These are phyloP conservation scores for Aspergillus panamensis DNA, from an alignment of 495 filamentous ascomycete species.

Conservation along the genomic window DNA sequence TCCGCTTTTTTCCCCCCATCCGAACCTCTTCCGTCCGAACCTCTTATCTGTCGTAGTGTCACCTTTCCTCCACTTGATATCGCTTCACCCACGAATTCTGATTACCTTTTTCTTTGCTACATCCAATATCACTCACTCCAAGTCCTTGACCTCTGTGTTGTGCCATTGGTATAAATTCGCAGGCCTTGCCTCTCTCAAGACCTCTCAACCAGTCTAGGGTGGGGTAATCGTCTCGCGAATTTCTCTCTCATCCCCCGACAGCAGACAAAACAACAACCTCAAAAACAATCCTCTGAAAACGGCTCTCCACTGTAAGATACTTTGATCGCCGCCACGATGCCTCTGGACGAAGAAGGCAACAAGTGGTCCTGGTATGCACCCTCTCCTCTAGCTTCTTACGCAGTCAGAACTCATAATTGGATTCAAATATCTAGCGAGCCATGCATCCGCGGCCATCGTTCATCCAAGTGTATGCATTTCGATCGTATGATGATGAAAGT, in stretches of 20 bases:
- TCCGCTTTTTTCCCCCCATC: background rate
- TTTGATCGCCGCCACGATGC: constrained; percentile 32
- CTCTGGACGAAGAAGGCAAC: constrained; percentile 44
- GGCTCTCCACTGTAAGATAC: background rate
- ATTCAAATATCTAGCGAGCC: constrained; percentile 54
- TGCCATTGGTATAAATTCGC: too few relatives aligned
- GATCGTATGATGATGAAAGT: constrained; percentile 74
- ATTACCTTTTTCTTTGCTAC: too few relatives aligned
- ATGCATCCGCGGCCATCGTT: constrained; percentile 83
- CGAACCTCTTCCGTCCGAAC: too few relatives aligned
- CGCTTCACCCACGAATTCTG: too few relatives aligned
- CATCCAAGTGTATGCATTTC: constrained; percentile 76
- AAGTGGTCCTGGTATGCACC: constrained; percentile 52
- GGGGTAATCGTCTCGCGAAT: too few relatives aligned
- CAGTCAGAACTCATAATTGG: background rate
- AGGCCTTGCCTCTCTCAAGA: too few relatives aligned
- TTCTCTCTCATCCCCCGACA: too few relatives aligned
- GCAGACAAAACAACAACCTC: background rate
- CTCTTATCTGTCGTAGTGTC: too few relatives aligned
- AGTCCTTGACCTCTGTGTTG: too few relatives aligned
- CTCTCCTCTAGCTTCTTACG: background rate
- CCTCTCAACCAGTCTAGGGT: too few relatives aligned
- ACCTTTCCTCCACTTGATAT: too few relatives aligned
- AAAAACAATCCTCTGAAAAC: background rate
- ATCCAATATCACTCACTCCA: too few relatives aligned